phyloP scores from a whole-genome alignment of 768 basidiomycete species.

The Rhodotorula diobovata region DNA sequence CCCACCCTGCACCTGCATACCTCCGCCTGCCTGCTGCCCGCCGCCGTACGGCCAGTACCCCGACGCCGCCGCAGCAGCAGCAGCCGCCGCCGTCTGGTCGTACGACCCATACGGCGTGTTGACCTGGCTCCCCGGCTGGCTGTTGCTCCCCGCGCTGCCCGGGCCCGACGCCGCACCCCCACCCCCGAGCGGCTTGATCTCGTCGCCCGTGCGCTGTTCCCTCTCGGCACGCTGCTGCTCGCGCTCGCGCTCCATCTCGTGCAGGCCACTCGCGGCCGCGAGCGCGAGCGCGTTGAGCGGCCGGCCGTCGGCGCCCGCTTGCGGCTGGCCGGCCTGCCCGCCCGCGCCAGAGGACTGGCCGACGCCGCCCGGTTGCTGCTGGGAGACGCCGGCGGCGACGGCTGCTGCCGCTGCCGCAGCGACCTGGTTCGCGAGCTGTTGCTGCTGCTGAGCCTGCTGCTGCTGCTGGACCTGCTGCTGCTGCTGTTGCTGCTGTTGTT shows the following conservation, averaged over 20 bases:
- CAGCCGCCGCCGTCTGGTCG: conserved; percentile 17
- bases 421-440: background rate
- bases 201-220: background rate
- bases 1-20: background rate
- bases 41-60: conserved; percentile 16
- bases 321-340: background rate
- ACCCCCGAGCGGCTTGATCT: conserved; percentile 1
- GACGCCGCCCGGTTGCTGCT: background rate
- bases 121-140: conserved; percentile 24
- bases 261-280: conserved; percentile 79
- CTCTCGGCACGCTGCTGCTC: conserved; percentile 54
- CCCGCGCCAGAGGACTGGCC: background rate
- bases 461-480: conserved; percentile 6
- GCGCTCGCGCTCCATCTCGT: conserved; percentile 81
- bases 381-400: conserved; percentile 53
- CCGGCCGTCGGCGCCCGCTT: conserved; percentile 45
- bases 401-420: conserved; percentile 52
- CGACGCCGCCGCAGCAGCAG: background rate
- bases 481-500: conserved; percentile 2
- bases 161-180: background rate
- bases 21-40: no score
- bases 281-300: conserved; percentile 52
- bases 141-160: background rate
- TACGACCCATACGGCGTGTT: conserved; percentile 32
- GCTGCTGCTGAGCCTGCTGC: conserved; percentile 4